These are phyloP conservation scores for Talaromyces atroroseus DNA, from an alignment of 2,329 filamentous ascomycete genomes.

Conservation along the genomic window DNA sequence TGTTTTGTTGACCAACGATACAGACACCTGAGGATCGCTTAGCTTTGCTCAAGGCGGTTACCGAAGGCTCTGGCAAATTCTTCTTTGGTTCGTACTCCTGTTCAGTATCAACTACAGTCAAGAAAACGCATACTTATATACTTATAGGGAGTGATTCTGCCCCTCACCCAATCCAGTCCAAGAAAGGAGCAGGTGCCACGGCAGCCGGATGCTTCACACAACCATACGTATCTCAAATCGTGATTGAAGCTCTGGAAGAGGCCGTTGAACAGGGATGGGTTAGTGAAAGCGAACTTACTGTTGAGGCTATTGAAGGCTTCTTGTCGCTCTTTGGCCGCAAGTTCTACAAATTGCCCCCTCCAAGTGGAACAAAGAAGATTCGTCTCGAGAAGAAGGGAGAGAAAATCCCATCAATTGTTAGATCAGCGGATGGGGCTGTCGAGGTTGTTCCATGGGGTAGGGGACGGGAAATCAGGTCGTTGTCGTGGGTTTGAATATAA, in stretches of 20 bases:
- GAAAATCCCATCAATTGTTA: slow-evolving; percentile 51
- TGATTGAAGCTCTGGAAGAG: slow-evolving; percentile 54
- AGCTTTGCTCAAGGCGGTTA: slow-evolving; percentile 61
- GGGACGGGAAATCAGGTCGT: slow-evolving; percentile 49
- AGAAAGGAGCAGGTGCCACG: slow-evolving; percentile 47
- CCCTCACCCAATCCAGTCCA: slow-evolving; percentile 56
- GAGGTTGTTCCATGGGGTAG: slow-evolving; percentile 63
- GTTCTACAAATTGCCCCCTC: slow-evolving; percentile 53
- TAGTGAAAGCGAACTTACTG: slow-evolving; percentile 49
- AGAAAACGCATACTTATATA: background rate
- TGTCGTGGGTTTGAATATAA: slow-evolving; percentile 25
- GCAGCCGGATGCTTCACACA: slow-evolving; percentile 60
- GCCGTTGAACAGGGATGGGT: slow-evolving; percentile 51
- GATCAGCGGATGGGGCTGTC: slow-evolving; percentile 46
- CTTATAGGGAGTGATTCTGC: slow-evolving; percentile 56
- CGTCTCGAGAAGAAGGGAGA: slow-evolving; percentile 53
- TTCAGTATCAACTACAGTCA: background rate
- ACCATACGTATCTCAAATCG: slow-evolving; percentile 53
- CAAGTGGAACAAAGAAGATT: slow-evolving; percentile 45
- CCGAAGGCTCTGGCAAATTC: slow-evolving; percentile 53
- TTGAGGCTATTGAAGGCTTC: slow-evolving; percentile 53
- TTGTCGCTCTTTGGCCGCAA: slow-evolving; percentile 51
- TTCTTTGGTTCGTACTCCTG: slow-evolving; percentile 53
- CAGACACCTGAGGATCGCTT: slow-evolving; percentile 62
- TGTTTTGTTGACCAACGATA: background rate